Evolutionary conservation across 108 stramenopile species (phyloP), one percentile per base, ranked within the genome.

Genomic region (Thalassiosira profunda): DNA sequence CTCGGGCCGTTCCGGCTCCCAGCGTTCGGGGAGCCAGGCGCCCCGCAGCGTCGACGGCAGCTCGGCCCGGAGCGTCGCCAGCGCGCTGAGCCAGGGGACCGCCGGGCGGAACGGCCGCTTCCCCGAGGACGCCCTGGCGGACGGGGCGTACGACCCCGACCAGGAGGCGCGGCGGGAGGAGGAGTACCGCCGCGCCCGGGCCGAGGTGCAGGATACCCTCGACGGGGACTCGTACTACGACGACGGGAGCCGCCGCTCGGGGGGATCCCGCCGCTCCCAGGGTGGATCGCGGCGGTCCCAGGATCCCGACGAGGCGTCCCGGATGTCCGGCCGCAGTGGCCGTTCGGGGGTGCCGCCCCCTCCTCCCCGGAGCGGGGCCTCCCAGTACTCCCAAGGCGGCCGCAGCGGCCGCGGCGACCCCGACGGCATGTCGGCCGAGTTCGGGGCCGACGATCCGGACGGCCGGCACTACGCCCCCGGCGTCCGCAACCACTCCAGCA

Each of bases 361-460:
- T 9, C 35, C 57, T 49, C 37, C 69, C 9, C 40, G 29, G 6
- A 25, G 47, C 0, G 47, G 9, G 14, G 30, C 64, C 2, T 63
- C 62, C 17, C 44, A n/a, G 38, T 4, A 31, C 20, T 46, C 44
- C 17, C 5, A 15, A 14, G 31, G 47, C 34, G 20, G 43, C 15
- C 15, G 37, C 11, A 33, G 40, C n/a, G 0, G 57, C 24, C 54
- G 54, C 9, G 43, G 44, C 31, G 74, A 76, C 24, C 74, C 74
- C 4, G 65, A 67, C 26, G 74, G 66, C 0, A 37, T 66, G 57
- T 58, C 56, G 33, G 53, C 48, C 28, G 65, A 67, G 29, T 76
- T 31, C 28, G 74, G 66, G 11, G 59, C 41, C n/a, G 74, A 76
- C 36, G 74, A 76, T 56, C 74, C 74, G 5, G 74, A 76, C 34